Evolutionary conservation across 2,329 filamentous ascomycete genomes (phyloP).

Genomic region (Fusarium musae): DNA sequence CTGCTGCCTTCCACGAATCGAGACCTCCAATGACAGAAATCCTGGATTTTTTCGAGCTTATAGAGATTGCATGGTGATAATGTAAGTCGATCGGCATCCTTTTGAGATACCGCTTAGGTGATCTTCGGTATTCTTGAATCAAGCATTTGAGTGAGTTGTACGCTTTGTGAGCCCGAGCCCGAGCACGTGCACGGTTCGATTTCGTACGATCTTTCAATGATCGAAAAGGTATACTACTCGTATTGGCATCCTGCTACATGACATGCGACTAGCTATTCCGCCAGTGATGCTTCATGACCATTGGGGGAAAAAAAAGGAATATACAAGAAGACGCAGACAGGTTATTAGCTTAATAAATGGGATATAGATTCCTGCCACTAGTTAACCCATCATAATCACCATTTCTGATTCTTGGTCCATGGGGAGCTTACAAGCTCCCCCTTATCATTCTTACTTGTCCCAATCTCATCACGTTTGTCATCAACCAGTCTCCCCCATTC

Average conservation of each 20-base stretch:
- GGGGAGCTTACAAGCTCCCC: constrained; percentile 46
- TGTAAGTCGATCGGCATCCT: constrained; percentile 3
- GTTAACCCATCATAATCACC: constrained; percentile 25
- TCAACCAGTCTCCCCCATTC: constrained; percentile 80
- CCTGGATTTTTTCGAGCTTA: neutral
- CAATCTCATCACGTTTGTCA: constrained; percentile 64
- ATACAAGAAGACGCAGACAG: neutral
- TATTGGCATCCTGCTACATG: neutral
- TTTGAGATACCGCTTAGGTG: constrained; percentile 15
- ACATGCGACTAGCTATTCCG: neutral
- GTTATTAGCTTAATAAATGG: neutral
- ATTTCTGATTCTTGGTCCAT: constrained; percentile 45
- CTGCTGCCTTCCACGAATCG: neutral
- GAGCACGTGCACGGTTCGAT: neutral
- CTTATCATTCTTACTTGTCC: constrained; percentile 46
- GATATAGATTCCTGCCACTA: neutral
- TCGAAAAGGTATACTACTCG: neutral
- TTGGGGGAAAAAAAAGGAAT: neutral
- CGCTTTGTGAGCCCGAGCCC: neutral
- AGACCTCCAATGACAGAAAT: neutral
- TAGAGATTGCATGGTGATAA: neutral
- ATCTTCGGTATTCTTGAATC: neutral
- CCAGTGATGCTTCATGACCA: neutral
- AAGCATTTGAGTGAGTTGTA: neutral
- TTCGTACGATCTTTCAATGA: neutral